These are phyloP conservation scores for Globisporangium nodosum DNA, from an alignment of 352 stramenopile species.

Conservation along the genomic window DNA sequence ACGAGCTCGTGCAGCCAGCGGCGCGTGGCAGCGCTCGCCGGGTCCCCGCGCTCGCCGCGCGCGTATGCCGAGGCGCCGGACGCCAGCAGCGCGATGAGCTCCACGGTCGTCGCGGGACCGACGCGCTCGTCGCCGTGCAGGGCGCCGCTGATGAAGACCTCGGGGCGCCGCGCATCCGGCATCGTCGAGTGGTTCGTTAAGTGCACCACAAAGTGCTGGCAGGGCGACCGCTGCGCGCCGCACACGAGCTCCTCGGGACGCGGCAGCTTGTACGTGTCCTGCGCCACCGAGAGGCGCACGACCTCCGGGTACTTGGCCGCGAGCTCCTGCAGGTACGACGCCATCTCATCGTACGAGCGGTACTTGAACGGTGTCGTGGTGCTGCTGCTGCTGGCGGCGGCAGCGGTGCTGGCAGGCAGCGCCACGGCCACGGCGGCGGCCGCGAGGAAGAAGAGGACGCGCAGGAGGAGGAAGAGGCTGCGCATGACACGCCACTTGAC, in stretches of 20 bases:
- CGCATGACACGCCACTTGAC: background rate
- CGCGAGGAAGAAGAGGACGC: background rate
- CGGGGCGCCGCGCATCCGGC: conserved; percentile 68
- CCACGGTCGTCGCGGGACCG: conserved; percentile 86
- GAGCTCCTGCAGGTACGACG: conserved; percentile 51
- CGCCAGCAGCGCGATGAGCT: conserved; percentile 86
- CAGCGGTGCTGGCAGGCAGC: too few relatives aligned
- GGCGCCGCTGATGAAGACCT: conserved; percentile 95
- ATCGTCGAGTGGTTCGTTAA: conserved; percentile 87
- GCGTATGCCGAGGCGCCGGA: conserved; percentile 46
- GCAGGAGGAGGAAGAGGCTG: background rate
- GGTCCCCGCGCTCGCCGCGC: conserved; percentile 7
- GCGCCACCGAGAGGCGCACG: conserved; percentile 71
- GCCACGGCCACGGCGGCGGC: background rate
- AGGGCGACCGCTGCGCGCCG: conserved; percentile 45
- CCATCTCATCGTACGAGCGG: conserved; percentile 70
- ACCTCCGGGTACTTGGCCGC: conserved; percentile 75
- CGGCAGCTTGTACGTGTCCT: conserved; percentile 78
- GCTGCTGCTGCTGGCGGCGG: background rate
- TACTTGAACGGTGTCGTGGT: conserved; percentile 41
- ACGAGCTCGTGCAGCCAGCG: conserved; percentile 78
- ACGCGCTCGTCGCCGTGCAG: conserved; percentile 97
- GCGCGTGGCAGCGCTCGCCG: conserved; percentile 38
- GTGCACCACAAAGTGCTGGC: conserved; percentile 84
- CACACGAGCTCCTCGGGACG: conserved; percentile 66